phyloP scores from a whole-genome alignment of 345 rosid genomes.

The Eucalyptus cloeziana region DNA sequence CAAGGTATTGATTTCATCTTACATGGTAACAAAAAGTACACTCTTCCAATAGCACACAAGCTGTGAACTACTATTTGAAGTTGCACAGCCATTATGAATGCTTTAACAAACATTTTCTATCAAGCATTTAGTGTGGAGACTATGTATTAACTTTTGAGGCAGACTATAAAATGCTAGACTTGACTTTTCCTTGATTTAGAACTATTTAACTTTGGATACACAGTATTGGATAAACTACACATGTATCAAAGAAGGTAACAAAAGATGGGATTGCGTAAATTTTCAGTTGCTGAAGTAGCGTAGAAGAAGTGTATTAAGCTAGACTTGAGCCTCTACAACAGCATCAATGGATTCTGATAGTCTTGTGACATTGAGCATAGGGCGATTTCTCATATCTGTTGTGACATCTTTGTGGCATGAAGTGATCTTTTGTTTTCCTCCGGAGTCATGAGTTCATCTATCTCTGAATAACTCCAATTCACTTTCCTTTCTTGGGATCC shows the following conservation, averaged over 20 bases:
- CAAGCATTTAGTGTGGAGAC: background rate
- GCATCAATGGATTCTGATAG: background rate
- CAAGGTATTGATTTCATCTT: constrained; percentile 37
- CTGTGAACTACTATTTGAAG: background rate
- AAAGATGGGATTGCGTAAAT: background rate
- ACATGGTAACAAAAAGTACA: background rate
- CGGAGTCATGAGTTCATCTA: background rate
- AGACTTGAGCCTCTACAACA: background rate
- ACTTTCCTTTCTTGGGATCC: background rate
- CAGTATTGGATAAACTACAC: background rate
- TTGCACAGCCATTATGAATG: background rate
- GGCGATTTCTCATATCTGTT: background rate
- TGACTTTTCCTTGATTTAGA: background rate
- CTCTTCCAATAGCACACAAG: background rate
- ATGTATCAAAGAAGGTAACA: background rate
- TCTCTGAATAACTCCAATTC: background rate
- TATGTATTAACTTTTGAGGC: background rate
- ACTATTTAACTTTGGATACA: background rate
- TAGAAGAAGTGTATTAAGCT: background rate
- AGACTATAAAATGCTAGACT: background rate
- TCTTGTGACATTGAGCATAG: background rate
- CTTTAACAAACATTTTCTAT: background rate
- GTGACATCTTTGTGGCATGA: background rate
- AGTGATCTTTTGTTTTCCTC: background rate
- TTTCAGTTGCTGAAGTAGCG: background rate